Base-by-base conservation (phyloP, 2,329 filamentous ascomycete species). In the Talaromyces funiculosus region DNA sequence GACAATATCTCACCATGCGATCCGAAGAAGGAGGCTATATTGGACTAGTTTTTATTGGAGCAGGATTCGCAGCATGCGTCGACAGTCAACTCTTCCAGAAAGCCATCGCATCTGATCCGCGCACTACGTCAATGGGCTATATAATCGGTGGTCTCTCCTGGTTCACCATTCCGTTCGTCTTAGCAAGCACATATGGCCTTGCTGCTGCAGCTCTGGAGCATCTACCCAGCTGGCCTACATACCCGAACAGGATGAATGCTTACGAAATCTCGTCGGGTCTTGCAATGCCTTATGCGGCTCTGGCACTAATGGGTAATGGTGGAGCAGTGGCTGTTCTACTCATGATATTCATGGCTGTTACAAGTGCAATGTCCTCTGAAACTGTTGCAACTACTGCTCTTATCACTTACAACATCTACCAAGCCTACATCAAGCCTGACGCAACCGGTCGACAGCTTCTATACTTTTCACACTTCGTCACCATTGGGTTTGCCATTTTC, bases 41-140 rank as follows among this genome's bases (percentile, higher is more conserved):
- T 33, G 31, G 47, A 4, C 26, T 53, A 3, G 31, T 60, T 3
- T 45, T 45, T n/a, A 45, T 45, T 5, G 42, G 42, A 26, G 42
- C 42, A 26, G 42, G 42, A 4, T 45, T 45, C 42, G 42, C 42
- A 4, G 42, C 57, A 45, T 35, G 37, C 4, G 81, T 82, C 78
- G 77, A 82, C 63, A 82, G 79, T 3, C 80, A 76, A 1, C 82
- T 82, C 67, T 82, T 79, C 78, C 79, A 81, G 60, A 82, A 82
- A 68, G 77, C 76, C 0, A 82, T 82, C 62, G 79, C 79, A 1
- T 75, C 77, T 0, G 77, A 81, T 60, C 76, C 80, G 0, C 71
- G 74, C 12, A 73, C 79, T 1, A 80, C 78, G 0, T 79, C 82
- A 0, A 78, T 78, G 0, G 79, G 75, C 0, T 81, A 81, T 61